Percentiles rank a stretch among this genome's conserved stretches.
These are phyloP conservation scores for Ophiosphaerella korrae DNA, from an alignment of 2,329 filamentous ascomycete genomes.

Conservation along the genomic window DNA sequence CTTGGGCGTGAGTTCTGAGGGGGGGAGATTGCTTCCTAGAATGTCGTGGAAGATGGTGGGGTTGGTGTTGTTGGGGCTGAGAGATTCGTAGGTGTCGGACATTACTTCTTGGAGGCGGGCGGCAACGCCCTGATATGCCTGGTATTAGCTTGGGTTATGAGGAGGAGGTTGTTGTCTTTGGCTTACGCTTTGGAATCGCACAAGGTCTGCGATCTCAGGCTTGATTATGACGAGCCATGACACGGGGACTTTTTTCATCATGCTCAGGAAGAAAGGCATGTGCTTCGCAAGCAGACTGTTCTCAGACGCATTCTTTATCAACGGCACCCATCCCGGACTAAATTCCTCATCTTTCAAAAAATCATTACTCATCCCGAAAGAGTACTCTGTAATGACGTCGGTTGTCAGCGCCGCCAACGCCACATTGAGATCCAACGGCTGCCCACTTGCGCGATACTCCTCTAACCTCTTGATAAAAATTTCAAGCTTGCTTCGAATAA, in stretches of 20 bases:
- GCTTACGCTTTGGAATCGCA: slow-evolving; percentile 7
- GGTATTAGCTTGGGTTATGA: not conserved
- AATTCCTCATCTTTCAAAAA: slow-evolving; percentile 3
- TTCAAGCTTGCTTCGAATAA: slow-evolving; percentile 8
- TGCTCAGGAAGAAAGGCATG: slow-evolving; percentile 5
- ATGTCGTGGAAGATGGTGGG: slow-evolving; percentile 40
- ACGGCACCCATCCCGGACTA: slow-evolving; percentile 6
- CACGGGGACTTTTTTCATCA: slow-evolving; percentile 6
- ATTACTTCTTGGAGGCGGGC: too few species aligned
- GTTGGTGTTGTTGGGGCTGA: not conserved
- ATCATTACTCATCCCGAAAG: slow-evolving; percentile 4
- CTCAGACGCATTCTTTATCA: slow-evolving; percentile 1
- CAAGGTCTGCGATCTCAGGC: slow-evolving; percentile 7
- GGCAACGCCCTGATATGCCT: too few species aligned
- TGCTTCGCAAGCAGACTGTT: slow-evolving; percentile 7
- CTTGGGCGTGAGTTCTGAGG: slow-evolving; percentile 5
- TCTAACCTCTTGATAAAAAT: slow-evolving; percentile 7
- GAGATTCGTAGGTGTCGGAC: not conserved
- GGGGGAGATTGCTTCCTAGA: slow-evolving; percentile 26
- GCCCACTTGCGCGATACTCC: slow-evolving; percentile 5
- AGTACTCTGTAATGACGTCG: slow-evolving; percentile 20
- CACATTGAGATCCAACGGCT: slow-evolving; percentile 9
- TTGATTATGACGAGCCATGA: slow-evolving; percentile 2
- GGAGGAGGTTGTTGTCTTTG: not conserved
- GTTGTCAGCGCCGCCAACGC: slow-evolving; percentile 15